Evolutionary conservation across 768 basidiomycete species (phyloP).

Genomic region (Neoboletus subvelutipes): DNA sequence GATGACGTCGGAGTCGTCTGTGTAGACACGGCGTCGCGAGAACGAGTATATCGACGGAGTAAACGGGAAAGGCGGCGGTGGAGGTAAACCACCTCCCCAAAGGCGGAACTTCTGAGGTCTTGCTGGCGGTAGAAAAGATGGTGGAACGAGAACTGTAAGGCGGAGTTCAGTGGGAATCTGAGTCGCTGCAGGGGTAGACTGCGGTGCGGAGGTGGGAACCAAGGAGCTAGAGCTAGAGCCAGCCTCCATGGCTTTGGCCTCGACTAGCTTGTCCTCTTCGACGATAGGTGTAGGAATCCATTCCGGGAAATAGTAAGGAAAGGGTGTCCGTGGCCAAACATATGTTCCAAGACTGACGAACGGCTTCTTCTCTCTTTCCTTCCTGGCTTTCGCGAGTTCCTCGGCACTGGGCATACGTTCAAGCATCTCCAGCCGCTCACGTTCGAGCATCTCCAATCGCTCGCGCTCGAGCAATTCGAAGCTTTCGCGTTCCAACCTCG

Average conservation of each 20-base stretch:
- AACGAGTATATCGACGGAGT: slow-evolving; percentile 24
- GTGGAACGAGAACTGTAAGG: slow-evolving; percentile 58
- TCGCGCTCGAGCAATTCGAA: slow-evolving; percentile 32
- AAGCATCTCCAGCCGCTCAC: slow-evolving; percentile 31
- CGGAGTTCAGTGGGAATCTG: slow-evolving; percentile 32
- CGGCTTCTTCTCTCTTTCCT: slow-evolving; percentile 30
- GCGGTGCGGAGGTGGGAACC: slow-evolving; percentile 12
- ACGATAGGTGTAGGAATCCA: slow-evolving; percentile 30
- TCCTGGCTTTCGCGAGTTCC: slow-evolving; percentile 32
- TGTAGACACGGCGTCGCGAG: slow-evolving; percentile 60
- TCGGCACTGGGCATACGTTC: slow-evolving; percentile 35
- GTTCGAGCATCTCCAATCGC: slow-evolving; percentile 30
- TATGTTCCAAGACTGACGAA: slow-evolving; percentile 31
- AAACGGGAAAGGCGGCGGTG: slow-evolving; percentile 38
- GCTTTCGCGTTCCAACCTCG: slow-evolving; percentile 29
- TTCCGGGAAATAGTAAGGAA: slow-evolving; percentile 37
- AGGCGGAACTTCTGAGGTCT: slow-evolving; percentile 56
- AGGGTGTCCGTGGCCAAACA: slow-evolving; percentile 32
- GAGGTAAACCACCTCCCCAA: slow-evolving; percentile 65
- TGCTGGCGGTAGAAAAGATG: slow-evolving; percentile 53
- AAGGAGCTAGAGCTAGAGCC: slow-evolving; percentile 33
- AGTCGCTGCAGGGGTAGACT: slow-evolving; percentile 4
- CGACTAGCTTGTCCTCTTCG: slow-evolving; percentile 26
- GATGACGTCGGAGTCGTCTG: slow-evolving; percentile 75
- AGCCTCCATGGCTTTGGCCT: slow-evolving; percentile 17